A percentile compares a stretch with the other conserved stretches of the same genome.
These are phyloP conservation scores for Suillus tomentosus DNA, from an alignment of 768 basidiomycete genomes.

Conservation along the genomic window DNA sequence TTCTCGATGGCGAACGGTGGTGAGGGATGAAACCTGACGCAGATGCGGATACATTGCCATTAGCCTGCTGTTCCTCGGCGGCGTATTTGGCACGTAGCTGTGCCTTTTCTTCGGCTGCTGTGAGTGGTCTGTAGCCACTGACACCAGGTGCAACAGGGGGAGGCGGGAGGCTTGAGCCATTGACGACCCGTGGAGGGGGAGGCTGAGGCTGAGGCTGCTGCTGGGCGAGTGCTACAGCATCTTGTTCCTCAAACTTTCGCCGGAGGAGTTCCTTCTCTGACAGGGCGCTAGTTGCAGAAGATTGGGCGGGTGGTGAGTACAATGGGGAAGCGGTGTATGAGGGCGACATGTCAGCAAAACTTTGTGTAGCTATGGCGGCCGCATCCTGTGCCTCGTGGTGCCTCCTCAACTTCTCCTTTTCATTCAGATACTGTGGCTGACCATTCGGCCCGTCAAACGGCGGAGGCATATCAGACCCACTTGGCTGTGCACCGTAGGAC, in stretches of 20 bases:
- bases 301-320: slow-evolving; percentile 24
- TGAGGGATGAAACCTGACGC: slow-evolving; percentile 24
- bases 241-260: slow-evolving; percentile 57
- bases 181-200: slow-evolving; percentile 28
- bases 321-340: slow-evolving; percentile 20
- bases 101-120: slow-evolving; percentile 82
- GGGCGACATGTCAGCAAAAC: slow-evolving; percentile 17
- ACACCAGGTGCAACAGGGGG: slow-evolving; percentile 31
- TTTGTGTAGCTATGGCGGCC: slow-evolving; percentile 40
- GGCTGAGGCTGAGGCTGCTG: slow-evolving; percentile 26
- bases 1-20: slow-evolving; percentile 9
- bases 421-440: slow-evolving; percentile 44
- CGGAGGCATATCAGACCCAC: slow-evolving; percentile 47
- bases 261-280: slow-evolving; percentile 62
- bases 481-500: slow-evolving; percentile 26
- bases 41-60: slow-evolving; percentile 18
- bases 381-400: slow-evolving; percentile 70
- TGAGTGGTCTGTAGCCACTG: slow-evolving; percentile 41
- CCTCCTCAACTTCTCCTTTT: slow-evolving; percentile 70
- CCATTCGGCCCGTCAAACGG: slow-evolving; percentile 49
- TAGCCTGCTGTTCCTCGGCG: slow-evolving; percentile 45
- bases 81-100: slow-evolving; percentile 64
- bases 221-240: slow-evolving; percentile 38
- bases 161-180: slow-evolving; percentile 33
- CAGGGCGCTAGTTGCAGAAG: slow-evolving; percentile 27